phyloP scores from a whole-genome alignment of 495 filamentous ascomycete species.

The Hypoxylon rickii region DNA sequence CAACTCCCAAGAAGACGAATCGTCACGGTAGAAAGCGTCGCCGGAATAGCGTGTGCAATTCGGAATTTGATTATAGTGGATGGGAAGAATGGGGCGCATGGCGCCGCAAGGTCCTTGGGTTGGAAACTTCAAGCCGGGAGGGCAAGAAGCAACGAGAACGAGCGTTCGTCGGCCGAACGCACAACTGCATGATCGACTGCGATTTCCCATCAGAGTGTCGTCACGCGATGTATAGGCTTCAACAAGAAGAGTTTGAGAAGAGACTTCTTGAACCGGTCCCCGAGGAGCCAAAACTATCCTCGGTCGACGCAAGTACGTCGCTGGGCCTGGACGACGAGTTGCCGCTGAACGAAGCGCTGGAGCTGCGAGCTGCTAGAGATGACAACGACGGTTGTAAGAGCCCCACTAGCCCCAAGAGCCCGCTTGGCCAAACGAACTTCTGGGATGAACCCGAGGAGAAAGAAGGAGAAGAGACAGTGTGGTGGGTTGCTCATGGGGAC shows the following conservation, averaged over 20 bases:
- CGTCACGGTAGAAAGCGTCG: slow-evolving; percentile 25
- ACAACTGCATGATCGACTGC: slow-evolving; percentile 50
- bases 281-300: slow-evolving; percentile 7
- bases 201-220: slow-evolving; percentile 51
- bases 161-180: slow-evolving; percentile 28
- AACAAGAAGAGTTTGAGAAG: slow-evolving; percentile 17
- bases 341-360: slow-evolving; percentile 8
- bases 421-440: slow-evolving; percentile 23
- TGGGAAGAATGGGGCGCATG: slow-evolving; percentile 48
- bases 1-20: slow-evolving; percentile 2
- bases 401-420: slow-evolving; percentile 24
- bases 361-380: background rate
- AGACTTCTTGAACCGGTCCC: slow-evolving; percentile 1
- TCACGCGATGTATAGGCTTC: slow-evolving; percentile 32
- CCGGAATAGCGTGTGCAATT: slow-evolving; percentile 27
- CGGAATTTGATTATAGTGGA: slow-evolving; percentile 50
- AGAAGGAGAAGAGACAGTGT: slow-evolving; percentile 1
- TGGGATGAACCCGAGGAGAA: slow-evolving; percentile 20
- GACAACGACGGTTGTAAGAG: background rate
- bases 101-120: slow-evolving; percentile 40
- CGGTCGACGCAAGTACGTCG: background rate
- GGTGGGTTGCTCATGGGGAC: slow-evolving; percentile 5
- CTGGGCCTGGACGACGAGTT: slow-evolving; percentile 21
- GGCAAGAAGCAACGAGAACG: slow-evolving; percentile 19
- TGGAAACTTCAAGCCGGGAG: slow-evolving; percentile 16